Conservation (phyloP, 495 filamentous ascomycete genomes). For the Xylaria cubensis region DNA sequence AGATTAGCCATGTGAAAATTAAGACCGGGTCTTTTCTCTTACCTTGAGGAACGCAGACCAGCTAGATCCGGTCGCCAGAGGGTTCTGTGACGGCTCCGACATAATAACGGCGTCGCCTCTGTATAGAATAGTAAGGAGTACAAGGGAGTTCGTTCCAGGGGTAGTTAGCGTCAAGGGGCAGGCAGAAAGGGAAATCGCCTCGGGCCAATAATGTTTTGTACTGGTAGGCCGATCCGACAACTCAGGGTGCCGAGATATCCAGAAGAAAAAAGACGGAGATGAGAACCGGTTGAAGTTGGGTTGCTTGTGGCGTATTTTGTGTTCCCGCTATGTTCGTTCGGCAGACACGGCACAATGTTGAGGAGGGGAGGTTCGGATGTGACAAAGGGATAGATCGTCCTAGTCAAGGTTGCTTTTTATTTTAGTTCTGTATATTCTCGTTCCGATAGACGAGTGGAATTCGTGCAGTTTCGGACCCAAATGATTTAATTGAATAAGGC, state of each 20-base stretch:
- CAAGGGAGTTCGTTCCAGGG: neutral
- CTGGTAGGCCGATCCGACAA: neutral
- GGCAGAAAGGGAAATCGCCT: neutral
- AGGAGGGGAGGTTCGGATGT: neutral
- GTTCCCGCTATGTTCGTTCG: neutral
- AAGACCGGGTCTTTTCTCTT: conserved; percentile 13
- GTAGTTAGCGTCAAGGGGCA: neutral
- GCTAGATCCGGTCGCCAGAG: conserved; percentile 49
- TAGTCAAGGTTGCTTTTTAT: neutral
- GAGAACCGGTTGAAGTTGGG: neutral
- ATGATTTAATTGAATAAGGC: neutral
- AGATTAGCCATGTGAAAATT: neutral
- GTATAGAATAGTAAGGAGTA: neutral
- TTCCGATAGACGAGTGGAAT: neutral
- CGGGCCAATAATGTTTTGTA: neutral
- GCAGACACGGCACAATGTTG: conserved; percentile 6
- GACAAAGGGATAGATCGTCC: neutral
- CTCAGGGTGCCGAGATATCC: conserved; percentile 4
- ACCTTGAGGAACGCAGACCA: conserved; percentile 64
- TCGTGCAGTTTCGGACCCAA: neutral
- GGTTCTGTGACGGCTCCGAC: conserved; percentile 37
- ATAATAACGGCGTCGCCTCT: conserved; percentile 20
- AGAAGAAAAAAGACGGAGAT: neutral
- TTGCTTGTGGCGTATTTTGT: neutral
- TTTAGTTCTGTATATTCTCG: neutral